A percentile compares a stretch with the other conserved stretches of the same genome.
phyloP scores from a whole-genome alignment of 2,329 filamentous ascomycete species.

The Atkinsonella texensis region DNA sequence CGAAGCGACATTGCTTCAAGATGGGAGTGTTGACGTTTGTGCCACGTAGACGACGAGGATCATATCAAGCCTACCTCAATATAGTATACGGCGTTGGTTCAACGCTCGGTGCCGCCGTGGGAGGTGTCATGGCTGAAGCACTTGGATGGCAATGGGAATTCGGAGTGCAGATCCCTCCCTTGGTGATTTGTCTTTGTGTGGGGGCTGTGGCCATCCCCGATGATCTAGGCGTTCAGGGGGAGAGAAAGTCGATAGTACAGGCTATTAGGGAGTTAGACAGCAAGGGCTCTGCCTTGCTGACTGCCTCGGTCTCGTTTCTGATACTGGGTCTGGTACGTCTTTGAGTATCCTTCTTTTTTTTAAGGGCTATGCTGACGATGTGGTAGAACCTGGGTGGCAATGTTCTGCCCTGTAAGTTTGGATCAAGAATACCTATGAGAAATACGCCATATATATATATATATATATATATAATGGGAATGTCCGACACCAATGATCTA shows the following conservation, averaged over 20 bases:
- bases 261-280: slow-evolving; percentile 46
- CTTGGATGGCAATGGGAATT: slow-evolving; percentile 68
- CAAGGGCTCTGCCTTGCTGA: slow-evolving; percentile 40
- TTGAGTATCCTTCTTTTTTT: background rate
- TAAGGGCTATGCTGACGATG: no score
- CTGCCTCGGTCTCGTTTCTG: slow-evolving; percentile 40
- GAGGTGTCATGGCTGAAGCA: slow-evolving; percentile 56
- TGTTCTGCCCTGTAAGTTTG: slow-evolving; percentile 39
- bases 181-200: slow-evolving; percentile 34
- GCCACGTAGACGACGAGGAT: slow-evolving; percentile 38
- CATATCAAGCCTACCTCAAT: slow-evolving; percentile 62
- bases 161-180: slow-evolving; percentile 44
- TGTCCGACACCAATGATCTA: no score
- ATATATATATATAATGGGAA: no score
- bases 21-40: background rate
- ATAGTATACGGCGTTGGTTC: slow-evolving; percentile 48
- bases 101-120: slow-evolving; percentile 53
- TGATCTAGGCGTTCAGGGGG: slow-evolving; percentile 37
- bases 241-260: slow-evolving; percentile 30
- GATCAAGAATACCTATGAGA: no score
- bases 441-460: no score
- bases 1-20: no score
- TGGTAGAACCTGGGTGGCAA: slow-evolving; percentile 50
- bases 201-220: slow-evolving; percentile 35
- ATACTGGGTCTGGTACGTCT: slow-evolving; percentile 44